phyloP scores from a whole-genome alignment of 2,329 filamentous ascomycete species.

The Escovopsis sp. region DNA sequence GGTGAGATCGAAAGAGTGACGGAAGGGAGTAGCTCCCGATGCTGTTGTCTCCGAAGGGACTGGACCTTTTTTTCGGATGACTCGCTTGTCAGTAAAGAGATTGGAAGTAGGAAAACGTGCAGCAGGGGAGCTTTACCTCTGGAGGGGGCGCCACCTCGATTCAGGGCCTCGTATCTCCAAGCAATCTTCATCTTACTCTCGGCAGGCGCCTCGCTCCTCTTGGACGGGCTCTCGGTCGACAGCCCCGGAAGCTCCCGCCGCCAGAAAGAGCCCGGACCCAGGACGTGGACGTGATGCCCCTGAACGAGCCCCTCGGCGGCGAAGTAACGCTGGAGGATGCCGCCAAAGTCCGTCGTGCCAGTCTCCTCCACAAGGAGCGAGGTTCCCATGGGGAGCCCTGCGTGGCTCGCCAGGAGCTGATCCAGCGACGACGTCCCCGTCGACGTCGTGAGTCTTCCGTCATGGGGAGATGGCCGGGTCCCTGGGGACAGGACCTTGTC shows the following conservation, averaged over 20 bases:
- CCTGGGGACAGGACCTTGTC: constrained; percentile 29
- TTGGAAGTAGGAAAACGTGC: too few species aligned
- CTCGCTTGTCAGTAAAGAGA: background rate
- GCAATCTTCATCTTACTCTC: constrained; percentile 95
- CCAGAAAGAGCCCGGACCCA: constrained; percentile 72
- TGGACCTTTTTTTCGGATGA: constrained; percentile 1
- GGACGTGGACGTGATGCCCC: constrained; percentile 73
- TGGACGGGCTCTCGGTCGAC: constrained; percentile 26
- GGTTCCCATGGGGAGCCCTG: constrained; percentile 68
- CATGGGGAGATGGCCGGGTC: constrained; percentile 72
- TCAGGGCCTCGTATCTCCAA: constrained; percentile 85
- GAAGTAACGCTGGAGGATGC: constrained; percentile 72
- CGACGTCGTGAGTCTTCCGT: constrained; percentile 77
- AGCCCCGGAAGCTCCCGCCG: constrained; percentile 69
- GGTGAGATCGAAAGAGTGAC: constrained; percentile 58
- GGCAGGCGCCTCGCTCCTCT: constrained; percentile 24
- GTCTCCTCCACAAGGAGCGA: constrained; percentile 73
- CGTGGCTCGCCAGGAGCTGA: constrained; percentile 69
- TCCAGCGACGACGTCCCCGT: constrained; percentile 83
- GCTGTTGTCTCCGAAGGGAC: constrained; percentile 7
- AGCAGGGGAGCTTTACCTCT: constrained; percentile 1
- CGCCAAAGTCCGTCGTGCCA: constrained; percentile 87
- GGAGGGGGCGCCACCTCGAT: constrained; percentile 14
- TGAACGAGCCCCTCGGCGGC: constrained; percentile 88
- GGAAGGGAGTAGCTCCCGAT: constrained; percentile 32